A percentile compares a stretch with the other conserved stretches of the same genome.
Evolutionary conservation across 805 yeast species (phyloP).

Genomic region (Saccharomycopsis sp.): DNA sequence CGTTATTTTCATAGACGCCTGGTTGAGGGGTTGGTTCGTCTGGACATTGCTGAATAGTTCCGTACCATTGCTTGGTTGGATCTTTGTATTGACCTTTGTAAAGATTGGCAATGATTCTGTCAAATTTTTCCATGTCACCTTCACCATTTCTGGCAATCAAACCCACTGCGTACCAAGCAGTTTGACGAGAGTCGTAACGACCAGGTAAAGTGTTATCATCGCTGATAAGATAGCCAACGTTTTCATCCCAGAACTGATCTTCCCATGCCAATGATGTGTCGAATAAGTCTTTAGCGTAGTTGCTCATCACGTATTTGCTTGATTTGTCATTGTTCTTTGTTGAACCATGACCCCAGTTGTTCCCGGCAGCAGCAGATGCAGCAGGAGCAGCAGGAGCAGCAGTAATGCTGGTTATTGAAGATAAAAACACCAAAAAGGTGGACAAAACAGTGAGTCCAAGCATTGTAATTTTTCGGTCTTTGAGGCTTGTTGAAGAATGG

Average conservation of each 20-base stretch:
- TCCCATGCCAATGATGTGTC: slow-evolving; percentile 16
- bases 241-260: slow-evolving; percentile 17
- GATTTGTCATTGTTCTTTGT: not conserved
- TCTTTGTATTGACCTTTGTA: slow-evolving; percentile 18
- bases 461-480: not conserved
- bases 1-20: slow-evolving; percentile 15
- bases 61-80: slow-evolving; percentile 20
- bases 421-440: not conserved
- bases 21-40: slow-evolving; percentile 21
- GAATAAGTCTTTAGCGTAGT: slow-evolving; percentile 17
- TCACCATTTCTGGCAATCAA: slow-evolving; percentile 18
- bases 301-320: not conserved
- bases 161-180: slow-evolving; percentile 21
- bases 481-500: too few relatives aligned
- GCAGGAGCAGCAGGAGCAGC: not conserved
- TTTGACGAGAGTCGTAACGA: slow-evolving; percentile 17
- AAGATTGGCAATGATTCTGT: slow-evolving; percentile 12
- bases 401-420: not conserved
- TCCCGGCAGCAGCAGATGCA: too few relatives aligned
- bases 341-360: too few relatives aligned
- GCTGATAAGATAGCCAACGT: slow-evolving; percentile 13
- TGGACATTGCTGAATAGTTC: slow-evolving; percentile 19
- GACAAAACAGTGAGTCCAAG: not conserved
- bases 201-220: slow-evolving; percentile 19
- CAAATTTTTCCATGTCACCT: slow-evolving; percentile 15